phyloP scores from a whole-genome alignment of 257 asterid genomes.

The Thymus mandschuricus region DNA sequence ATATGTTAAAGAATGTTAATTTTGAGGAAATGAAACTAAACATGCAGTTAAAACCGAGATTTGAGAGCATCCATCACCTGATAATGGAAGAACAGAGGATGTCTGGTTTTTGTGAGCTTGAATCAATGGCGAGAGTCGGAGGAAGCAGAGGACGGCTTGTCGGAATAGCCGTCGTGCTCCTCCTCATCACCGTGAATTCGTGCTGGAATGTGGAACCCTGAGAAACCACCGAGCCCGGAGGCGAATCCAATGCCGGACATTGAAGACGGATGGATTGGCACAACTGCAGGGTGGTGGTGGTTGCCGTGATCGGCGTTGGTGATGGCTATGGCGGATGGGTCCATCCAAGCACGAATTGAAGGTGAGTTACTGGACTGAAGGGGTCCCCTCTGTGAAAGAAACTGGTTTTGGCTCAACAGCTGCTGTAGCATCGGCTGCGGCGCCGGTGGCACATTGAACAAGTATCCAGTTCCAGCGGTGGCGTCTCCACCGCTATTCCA shows the following conservation, averaged over 20 bases:
- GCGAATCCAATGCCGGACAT: slow-evolving; percentile 67
- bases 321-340: slow-evolving; percentile 51
- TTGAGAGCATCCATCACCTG: slow-evolving; percentile 28
- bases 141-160: slow-evolving; percentile 98
- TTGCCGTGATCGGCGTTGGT: slow-evolving; percentile 48
- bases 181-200: slow-evolving; percentile 97
- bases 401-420: slow-evolving; percentile 65
- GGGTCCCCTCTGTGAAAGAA: slow-evolving; percentile 99
- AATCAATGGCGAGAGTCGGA: slow-evolving; percentile 90
- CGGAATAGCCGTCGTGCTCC: slow-evolving; percentile 96
- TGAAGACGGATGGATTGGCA: slow-evolving; percentile 69
- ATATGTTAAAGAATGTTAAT: not conserved
- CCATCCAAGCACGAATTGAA: slow-evolving; percentile 97
- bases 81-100: slow-evolving; percentile 34
- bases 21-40: not conserved
- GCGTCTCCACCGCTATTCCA: slow-evolving; percentile 68
- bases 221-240: slow-evolving; percentile 66
- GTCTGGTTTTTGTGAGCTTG: slow-evolving; percentile 25
- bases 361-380: slow-evolving; percentile 99
- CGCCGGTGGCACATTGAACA: slow-evolving; percentile 60
- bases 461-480: slow-evolving; percentile 36
- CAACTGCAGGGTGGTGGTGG: slow-evolving; percentile 49
- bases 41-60: not conserved
- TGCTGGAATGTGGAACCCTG: slow-evolving; percentile 84
- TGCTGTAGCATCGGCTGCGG: slow-evolving; percentile 64